Conservation (phyloP, 2,329 filamentous ascomycete genomes). For the Microdochium nivale region DNA sequence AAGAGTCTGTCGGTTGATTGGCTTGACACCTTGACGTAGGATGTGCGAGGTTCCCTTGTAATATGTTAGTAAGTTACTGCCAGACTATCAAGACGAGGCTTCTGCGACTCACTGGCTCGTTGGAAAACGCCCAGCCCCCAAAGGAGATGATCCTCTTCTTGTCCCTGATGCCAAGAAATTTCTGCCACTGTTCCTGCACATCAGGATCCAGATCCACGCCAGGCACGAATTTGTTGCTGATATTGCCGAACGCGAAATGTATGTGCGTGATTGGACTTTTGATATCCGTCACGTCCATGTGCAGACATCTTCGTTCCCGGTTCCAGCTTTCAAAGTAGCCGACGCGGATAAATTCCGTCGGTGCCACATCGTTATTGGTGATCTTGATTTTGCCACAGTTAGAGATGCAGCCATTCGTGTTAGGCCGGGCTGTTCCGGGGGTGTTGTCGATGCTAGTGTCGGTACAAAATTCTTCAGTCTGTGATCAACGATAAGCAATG, state of each 20-base stretch:
- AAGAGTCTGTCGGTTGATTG: constrained; percentile 6
- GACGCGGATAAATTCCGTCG: neutral
- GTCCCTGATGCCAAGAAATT: constrained; percentile 7
- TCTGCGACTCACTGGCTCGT: constrained; percentile 2
- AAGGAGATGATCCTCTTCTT: constrained; percentile 10
- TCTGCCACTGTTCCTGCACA: constrained; percentile 6
- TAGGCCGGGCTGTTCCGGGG: no score
- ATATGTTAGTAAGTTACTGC: neutral
- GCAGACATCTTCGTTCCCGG: neutral
- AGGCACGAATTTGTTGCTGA: constrained; percentile 1
- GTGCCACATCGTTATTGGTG: neutral
- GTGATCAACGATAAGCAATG: neutral
- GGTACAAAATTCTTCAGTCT: neutral
- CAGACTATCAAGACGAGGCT: neutral
- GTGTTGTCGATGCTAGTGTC: neutral
- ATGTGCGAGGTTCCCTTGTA: constrained; percentile 6
- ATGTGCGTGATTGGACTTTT: constrained; percentile 1
- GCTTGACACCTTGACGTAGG: constrained; percentile 5
- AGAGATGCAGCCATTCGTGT: constrained; percentile 2
- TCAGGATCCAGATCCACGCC: neutral
- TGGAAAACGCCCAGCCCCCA: constrained; percentile 12
- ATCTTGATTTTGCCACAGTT: constrained; percentile 5
- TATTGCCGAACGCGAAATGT: neutral
- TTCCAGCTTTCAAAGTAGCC: constrained; percentile 4
- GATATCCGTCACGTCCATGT: neutral